Evolutionary conservation across 768 basidiomycete genomes (phyloP).

Genomic region (Termitomyces sp.): DNA sequence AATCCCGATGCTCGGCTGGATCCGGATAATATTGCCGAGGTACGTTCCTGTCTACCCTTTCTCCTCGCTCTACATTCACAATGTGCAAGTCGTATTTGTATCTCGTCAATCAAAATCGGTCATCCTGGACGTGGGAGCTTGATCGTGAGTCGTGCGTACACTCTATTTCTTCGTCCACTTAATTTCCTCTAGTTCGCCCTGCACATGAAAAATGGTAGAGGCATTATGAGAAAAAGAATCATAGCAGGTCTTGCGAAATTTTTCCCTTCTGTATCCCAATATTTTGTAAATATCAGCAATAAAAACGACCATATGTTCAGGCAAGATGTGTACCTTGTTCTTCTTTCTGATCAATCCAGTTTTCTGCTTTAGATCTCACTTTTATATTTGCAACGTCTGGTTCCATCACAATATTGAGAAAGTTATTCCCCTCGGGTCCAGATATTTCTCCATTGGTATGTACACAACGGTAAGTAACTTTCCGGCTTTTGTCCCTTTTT

Average conservation of each 20-base stretch:
- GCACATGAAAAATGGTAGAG: constrained; percentile 41
- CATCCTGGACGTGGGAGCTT: constrained; percentile 77
- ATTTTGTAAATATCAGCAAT: background rate
- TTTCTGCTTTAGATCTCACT: background rate
- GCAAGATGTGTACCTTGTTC: background rate
- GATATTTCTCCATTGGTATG: background rate
- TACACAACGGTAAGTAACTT: background rate
- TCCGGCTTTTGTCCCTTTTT: background rate
- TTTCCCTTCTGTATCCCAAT: background rate
- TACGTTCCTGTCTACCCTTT: constrained; percentile 22
- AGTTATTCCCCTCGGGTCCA: no score
- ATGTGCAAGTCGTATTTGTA: constrained; percentile 55
- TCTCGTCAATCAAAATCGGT: constrained; percentile 63
- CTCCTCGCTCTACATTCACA: background rate
- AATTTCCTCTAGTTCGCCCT: constrained; percentile 30
- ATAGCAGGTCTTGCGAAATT: background rate
- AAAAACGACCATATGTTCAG: no score
- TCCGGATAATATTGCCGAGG: constrained; percentile 69
- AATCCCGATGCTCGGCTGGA: constrained; percentile 46
- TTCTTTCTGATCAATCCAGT: background rate
- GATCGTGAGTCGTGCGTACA: constrained; percentile 48
- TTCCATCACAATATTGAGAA: background rate
- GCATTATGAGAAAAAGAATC: background rate
- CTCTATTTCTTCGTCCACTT: background rate
- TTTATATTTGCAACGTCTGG: background rate